Percentiles rank a stretch among this genome's conserved stretches.
phyloP scores from a whole-genome alignment of 2,329 filamentous ascomycete genomes.

The Botrytis hyacinthi region DNA sequence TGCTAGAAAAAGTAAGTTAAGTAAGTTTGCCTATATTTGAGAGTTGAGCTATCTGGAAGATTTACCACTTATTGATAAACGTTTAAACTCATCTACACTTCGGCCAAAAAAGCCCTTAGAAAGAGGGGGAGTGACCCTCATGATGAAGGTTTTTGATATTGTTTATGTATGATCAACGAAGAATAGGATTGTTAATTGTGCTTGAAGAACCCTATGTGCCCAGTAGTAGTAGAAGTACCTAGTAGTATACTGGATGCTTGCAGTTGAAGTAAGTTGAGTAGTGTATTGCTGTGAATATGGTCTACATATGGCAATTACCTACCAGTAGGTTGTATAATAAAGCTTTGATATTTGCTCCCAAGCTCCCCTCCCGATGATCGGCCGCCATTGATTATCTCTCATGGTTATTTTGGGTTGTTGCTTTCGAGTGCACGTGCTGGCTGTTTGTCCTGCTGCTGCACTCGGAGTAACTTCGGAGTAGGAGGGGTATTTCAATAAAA shows the following conservation, averaged over 20 bases:
- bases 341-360: background rate
- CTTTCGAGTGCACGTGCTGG: background rate
- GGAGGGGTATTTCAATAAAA: background rate
- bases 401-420: background rate
- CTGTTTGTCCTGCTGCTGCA: background rate
- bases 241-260: background rate
- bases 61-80: slow-evolving; percentile 55
- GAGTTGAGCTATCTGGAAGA: background rate
- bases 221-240: background rate
- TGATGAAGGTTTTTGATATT: slow-evolving; percentile 33
- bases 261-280: background rate
- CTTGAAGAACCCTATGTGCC: background rate
- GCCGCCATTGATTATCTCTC: background rate
- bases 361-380: slow-evolving; percentile 5
- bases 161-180: background rate
- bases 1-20: slow-evolving; percentile 46
- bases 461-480: background rate
- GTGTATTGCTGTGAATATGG: background rate
- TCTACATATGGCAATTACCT: background rate
- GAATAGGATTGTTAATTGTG: background rate
- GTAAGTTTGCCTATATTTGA: slow-evolving; percentile 24
- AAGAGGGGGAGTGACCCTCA: slow-evolving; percentile 49
- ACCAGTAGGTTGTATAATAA: background rate
- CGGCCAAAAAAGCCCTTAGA: slow-evolving; percentile 56
- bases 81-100: slow-evolving; percentile 59